phyloP scores from a whole-genome alignment of 2,329 filamentous ascomycete genomes.

The Cladosporium sp. region DNA sequence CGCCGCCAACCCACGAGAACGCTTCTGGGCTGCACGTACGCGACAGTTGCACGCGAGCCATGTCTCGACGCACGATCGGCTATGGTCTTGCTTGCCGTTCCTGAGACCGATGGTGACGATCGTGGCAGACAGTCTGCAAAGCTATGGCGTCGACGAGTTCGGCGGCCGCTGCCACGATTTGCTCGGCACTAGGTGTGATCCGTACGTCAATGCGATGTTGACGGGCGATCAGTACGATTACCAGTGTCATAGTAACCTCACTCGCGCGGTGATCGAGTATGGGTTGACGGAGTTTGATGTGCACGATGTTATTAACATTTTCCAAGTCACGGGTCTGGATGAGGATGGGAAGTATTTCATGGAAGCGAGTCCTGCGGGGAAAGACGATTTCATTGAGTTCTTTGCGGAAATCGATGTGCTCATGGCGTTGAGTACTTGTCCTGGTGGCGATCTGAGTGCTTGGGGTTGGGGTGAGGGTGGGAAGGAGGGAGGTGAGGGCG shows the following conservation, averaged over 20 bases:
- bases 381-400: constrained; percentile 66
- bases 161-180: constrained; percentile 71
- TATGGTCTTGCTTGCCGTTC: constrained; percentile 76
- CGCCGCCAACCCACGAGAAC: constrained; percentile 68
- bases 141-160: constrained; percentile 43
- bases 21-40: constrained; percentile 77
- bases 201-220: constrained; percentile 74
- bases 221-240: constrained; percentile 69
- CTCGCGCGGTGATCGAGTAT: constrained; percentile 64
- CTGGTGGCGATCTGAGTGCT: constrained; percentile 74
- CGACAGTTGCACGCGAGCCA: constrained; percentile 75
- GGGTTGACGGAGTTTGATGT: constrained; percentile 70
- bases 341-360: constrained; percentile 72
- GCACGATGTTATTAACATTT: constrained; percentile 81
- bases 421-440: constrained; percentile 64
- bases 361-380: constrained; percentile 54
- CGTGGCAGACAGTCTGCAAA: constrained; percentile 56
- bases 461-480: constrained; percentile 69
- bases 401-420: constrained; percentile 75
- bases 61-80: constrained; percentile 64
- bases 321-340: constrained; percentile 78
- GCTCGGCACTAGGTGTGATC: constrained; percentile 77
- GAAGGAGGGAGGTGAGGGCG: constrained; percentile 45
- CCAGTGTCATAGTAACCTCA: constrained; percentile 80
- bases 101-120: constrained; percentile 72